phyloP scores from a whole-genome alignment of 352 stramenopile species.

The Pythium brachiatum region DNA sequence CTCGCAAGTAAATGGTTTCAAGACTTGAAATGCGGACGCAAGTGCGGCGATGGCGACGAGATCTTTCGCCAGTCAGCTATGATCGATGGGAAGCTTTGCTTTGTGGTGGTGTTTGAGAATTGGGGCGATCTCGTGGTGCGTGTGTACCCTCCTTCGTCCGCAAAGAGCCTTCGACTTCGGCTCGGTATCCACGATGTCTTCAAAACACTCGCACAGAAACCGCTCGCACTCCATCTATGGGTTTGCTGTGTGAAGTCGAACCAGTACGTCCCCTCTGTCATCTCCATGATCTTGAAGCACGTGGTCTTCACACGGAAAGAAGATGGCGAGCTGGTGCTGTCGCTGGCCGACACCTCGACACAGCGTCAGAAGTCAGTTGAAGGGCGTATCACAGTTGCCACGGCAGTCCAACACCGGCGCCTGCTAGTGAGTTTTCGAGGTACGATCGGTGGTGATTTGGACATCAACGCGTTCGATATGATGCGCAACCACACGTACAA shows the following conservation, averaged over 20 bases:
- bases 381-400: constrained; percentile 2
- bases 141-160: constrained; percentile 46
- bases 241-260: constrained; percentile 70
- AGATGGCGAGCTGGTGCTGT: not conserved
- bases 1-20: constrained; percentile 59
- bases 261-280: constrained; percentile 44
- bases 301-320: constrained; percentile 4
- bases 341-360: not conserved
- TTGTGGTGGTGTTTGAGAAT: constrained; percentile 70
- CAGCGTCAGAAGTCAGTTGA: not conserved
- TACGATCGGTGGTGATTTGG: constrained; percentile 39
- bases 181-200: constrained; percentile 40
- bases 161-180: constrained; percentile 31
- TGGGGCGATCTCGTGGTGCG: constrained; percentile 66
- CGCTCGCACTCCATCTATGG: constrained; percentile 59
- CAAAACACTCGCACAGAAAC: constrained; percentile 31
- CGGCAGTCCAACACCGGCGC: constrained; percentile 36
- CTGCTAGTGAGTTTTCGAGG: constrained; percentile 51
- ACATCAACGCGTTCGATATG: constrained; percentile 45
- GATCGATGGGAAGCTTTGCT: constrained; percentile 48
- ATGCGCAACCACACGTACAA: constrained; percentile 35
- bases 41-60: constrained; percentile 69
- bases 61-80: constrained; percentile 52
- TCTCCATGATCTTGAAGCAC: constrained; percentile 42
- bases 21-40: constrained; percentile 50